Evolutionary conservation across 208 protist genomes (phyloP).

Genomic region (Crithidia brevicula): DNA sequence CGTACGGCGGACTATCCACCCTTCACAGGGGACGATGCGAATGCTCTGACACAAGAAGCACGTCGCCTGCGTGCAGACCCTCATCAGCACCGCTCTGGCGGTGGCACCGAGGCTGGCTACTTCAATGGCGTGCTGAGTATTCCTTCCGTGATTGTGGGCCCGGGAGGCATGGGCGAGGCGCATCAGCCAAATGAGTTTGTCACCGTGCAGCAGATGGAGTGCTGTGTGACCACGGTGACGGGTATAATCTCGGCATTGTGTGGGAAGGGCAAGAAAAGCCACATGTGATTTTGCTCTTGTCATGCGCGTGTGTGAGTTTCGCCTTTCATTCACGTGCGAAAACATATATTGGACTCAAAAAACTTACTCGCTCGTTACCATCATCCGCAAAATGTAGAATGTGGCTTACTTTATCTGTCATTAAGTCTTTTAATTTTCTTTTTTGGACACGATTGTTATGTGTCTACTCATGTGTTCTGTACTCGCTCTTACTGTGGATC

Average conservation of each 20-base stretch:
- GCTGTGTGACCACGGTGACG: background rate
- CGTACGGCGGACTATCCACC: background rate
- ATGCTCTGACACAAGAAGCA: background rate
- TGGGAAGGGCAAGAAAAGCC: background rate
- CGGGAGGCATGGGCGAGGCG: slow-evolving; percentile 40
- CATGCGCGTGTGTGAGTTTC: background rate
- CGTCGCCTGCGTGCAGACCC: background rate
- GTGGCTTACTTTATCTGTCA: no score
- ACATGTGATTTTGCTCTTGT: no score
- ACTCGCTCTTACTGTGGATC: no score
- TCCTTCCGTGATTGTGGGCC: slow-evolving; percentile 43
- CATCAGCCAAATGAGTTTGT: slow-evolving; percentile 54
- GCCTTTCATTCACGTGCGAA: background rate
- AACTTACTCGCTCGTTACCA: no score
- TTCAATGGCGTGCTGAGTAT: slow-evolving; percentile 41
- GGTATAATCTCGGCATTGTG: background rate
- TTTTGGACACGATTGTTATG: no score
- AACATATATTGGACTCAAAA: background rate
- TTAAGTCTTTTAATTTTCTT: no score
- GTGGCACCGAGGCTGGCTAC: slow-evolving; percentile 48
- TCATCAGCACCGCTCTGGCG: slow-evolving; percentile 5
- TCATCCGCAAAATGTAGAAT: no score
- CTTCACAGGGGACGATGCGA: background rate
- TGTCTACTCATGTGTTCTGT: no score
- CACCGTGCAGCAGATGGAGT: background rate